Base-by-base conservation (phyloP, 805 yeast species). In the Spathaspora gorwiae region DNA sequence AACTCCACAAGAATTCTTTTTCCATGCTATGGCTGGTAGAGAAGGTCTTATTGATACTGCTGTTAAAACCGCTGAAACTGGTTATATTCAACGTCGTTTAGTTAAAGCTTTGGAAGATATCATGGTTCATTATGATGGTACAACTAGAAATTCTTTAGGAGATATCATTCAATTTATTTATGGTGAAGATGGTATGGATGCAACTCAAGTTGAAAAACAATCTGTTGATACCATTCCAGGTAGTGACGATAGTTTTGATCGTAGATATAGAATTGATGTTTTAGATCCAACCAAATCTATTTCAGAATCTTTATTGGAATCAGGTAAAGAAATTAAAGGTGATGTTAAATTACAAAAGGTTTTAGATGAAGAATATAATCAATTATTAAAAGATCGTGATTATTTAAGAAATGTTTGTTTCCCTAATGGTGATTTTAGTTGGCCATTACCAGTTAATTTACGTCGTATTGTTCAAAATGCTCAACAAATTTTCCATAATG, bases 21-120 rank as follows among this genome's bases (percentile, higher is more conserved):
- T 94, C 84, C 99, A 94, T 66, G 97, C 98, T 43, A 94, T 94
- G 97, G 98, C 99, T 62, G 99, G 99, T 75, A 89, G 99, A 79
- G 99, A 94, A 74, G 99, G 99, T 77, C 77, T 94, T 64, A 95
- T 94, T 65, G 99, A 94, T 78, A 94, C 99, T 45, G 99, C 99
- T 12, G 99, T 94, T 40, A 94, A 94, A 68, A 94, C 99, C 36
- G 98, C 99, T 2, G 98, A 92, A 71, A 90, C 98, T 26, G 98
- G 98, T 72, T 92, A 92, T 66, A 90, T 92, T 62, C 98, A 92
- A 72, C 92, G 98, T 77, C 92, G 98, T 79, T 75, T 92, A 65
- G 95, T 92, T 39, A 92, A 92, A 67, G 98, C 98, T 27, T 73
- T 90, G 68, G 98, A 90, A 64, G 98, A 90, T 72, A 89, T 90